Base-by-base conservation (phyloP, 768 basidiomycete genomes). In the Lanmaoa rubissima region DNA sequence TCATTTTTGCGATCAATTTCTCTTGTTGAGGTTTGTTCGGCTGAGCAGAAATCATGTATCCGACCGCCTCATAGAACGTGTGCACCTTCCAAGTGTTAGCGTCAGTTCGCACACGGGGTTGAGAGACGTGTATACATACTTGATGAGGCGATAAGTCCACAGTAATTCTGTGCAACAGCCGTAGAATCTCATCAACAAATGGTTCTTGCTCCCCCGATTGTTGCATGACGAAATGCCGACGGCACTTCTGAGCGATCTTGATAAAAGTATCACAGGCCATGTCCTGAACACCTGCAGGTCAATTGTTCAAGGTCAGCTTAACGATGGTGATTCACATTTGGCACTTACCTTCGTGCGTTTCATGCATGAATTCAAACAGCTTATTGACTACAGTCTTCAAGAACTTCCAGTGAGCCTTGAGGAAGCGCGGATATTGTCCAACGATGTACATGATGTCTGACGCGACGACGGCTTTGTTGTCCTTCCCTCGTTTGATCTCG, bases 221-320 rank as follows among this genome's bases (percentile, higher is more conserved):
- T 69, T 95, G 93, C 90, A 98, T 94, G 57, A 99, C 94, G 65
- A 99, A 99, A 73, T 99, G 97, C 52, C 96, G 83, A 41, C 94
- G 82, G 72, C 95, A 98, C 73, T 98, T 99, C 72, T 99, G 97
- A 24, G 97, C 94, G 65, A 99, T 99, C 76, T 98, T 99, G 79
- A 99, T 98, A 75, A 99, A 99, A 0, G 97, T 99, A 72, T 99
- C 97, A 75, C 97, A 99, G 45, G 97, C 97, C 97, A 99, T 99
- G 76, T 99, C 97, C 73, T 99, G 97, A 12, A 99, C 97, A 77
- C 95, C 93, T 92, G 63, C 41, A 59, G 17, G 44, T 32, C 19
- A 38, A 47, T 32, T 26, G 48, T 39, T 35, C 38, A 14, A 54
- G 11, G 36, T 54, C n/a, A 64, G 51, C 44, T 46, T 32, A 38